These are phyloP conservation scores for Nitzschia sp. DNA, from an alignment of 108 stramenopile species.

Conservation along the genomic window DNA sequence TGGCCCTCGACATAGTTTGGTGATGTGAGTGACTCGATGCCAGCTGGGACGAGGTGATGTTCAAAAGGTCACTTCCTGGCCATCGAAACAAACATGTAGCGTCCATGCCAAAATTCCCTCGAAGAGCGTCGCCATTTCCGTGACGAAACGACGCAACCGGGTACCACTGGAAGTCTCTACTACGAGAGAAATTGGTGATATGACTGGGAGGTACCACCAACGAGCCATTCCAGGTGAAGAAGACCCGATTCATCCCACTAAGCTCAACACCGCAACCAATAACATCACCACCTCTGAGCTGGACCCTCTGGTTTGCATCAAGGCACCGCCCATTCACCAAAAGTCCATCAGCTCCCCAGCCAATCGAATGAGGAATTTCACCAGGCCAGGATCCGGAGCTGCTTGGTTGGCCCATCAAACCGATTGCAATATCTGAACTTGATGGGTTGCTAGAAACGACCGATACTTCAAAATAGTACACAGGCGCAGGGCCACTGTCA, in stretches of 20 bases:
- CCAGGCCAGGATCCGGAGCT: conserved; percentile 4
- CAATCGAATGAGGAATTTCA: conserved; percentile 13
- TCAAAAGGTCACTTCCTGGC: conserved; percentile 14
- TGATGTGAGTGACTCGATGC: too few relatives aligned
- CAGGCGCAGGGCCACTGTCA: conserved; percentile 4
- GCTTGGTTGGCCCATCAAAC: background rate
- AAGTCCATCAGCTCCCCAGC: conserved; percentile 14
- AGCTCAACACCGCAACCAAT: conserved; percentile 35
- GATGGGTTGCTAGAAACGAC: background rate
- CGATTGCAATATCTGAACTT: conserved; percentile 7
- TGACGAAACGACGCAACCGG: conserved; percentile 11
- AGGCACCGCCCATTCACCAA: conserved; percentile 1
- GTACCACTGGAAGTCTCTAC: background rate
- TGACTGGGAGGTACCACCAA: conserved; percentile 8
- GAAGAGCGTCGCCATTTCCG: conserved; percentile 2
- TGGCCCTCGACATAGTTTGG: too few relatives aligned
- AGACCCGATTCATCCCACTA: conserved; percentile 8
- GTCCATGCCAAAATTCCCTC: conserved; percentile 14
- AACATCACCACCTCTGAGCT: conserved; percentile 19
- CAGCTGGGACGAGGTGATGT: background rate
- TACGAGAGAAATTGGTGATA: background rate
- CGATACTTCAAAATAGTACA: conserved; percentile 21
- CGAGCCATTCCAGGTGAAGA: conserved; percentile 28
- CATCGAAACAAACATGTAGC: background rate
- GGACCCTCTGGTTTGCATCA: background rate